Evolutionary conservation across 306 rosid species (phyloP), one percentile per base, ranked within the genome.

Genomic region (Cyamopsis tetragonoloba): DNA sequence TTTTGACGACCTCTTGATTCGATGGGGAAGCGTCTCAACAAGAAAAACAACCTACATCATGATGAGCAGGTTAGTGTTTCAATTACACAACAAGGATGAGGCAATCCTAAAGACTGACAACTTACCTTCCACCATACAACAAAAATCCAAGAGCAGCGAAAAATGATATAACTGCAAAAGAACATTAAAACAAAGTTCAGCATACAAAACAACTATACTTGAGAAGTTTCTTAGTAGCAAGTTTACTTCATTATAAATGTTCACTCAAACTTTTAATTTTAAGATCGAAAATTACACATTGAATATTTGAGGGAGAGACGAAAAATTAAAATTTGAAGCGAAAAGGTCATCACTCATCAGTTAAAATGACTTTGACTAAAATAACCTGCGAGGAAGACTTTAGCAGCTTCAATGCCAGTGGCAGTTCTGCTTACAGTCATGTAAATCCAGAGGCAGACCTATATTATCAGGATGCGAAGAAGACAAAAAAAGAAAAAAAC

Each of bases 61-160:
- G 19, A 6, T 13, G 49, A 18, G 23, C 11, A 60, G 17, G 71
- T 58, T 61, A 70, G 53, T 31, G 18, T 24, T n/a, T 48, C 50
- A 19, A 30, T 44, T 15, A 8, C 23, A 30, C 11, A 72, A 66
- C 11, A 63, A 18, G 31, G 39, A 56, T 13, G 3, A 32, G 30
- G 10, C 13, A 22, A 26, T 15, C 11, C 7, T 24, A 35, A 54
- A 43, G 47, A 24, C 1, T 38, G 57, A 51, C 8, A 42, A 7
- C 51, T 81, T 84, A 87, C 96, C 96, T 89, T 73, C 96, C 96
- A 63, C 96, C 96, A 66, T 89, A 89, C 65, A 83, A 56, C 80
- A 89, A 68, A 75, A 89, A 89, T 68, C 88, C 92, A 32, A 87
- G 79, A 67, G 91, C 87, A 51, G 89, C 86, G 62, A 67, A 81